Percentiles rank a stretch among this genome's conserved stretches.
Evolutionary conservation across 176 grass and related monocot genomes (phyloP).

Genomic region (Pharus latifolius): DNA sequence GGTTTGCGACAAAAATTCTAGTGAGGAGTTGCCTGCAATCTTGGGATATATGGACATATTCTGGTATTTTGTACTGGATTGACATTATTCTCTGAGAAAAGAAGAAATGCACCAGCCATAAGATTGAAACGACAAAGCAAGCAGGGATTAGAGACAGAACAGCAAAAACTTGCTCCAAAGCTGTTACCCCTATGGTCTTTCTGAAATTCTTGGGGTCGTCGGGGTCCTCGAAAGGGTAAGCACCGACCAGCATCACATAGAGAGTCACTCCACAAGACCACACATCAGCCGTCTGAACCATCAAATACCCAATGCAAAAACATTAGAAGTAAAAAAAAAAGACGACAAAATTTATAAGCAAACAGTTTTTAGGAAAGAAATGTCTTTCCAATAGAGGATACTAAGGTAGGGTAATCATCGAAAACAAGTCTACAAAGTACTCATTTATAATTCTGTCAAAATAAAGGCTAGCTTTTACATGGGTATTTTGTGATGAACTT

Average conservation of each 20-base stretch:
- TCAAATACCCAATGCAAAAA: not conserved
- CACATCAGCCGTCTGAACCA: conserved; percentile 65
- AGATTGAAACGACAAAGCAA: conserved; percentile 8
- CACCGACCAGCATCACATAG: conserved; percentile 86
- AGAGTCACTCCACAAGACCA: conserved; percentile 94
- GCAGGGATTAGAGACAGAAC: not conserved
- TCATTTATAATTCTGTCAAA: not conserved
- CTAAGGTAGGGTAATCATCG: not conserved
- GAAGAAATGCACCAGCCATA: not conserved
- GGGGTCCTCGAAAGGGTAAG: conserved; percentile 81
- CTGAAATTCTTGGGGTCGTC: conserved; percentile 86
- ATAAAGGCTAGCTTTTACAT: not conserved
- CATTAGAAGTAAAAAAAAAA: not conserved
- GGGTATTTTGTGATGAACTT: not conserved
- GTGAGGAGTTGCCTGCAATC: conserved; percentile 67
- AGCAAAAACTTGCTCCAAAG: not conserved
- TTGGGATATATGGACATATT: conserved; percentile 78
- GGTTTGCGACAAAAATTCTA: conserved; percentile 65
- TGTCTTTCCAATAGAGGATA: not conserved
- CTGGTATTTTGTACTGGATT: conserved; percentile 73
- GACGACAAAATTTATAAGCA: not conserved
- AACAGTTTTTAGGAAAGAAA: not conserved
- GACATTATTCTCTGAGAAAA: conserved; percentile 74
- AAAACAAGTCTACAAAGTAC: not conserved
- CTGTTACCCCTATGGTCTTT: conserved; percentile 73